A percentile compares a stretch with the other conserved stretches of the same genome.
Conservation (phyloP, 805 yeast species). For the Teunomyces atbi region DNA sequence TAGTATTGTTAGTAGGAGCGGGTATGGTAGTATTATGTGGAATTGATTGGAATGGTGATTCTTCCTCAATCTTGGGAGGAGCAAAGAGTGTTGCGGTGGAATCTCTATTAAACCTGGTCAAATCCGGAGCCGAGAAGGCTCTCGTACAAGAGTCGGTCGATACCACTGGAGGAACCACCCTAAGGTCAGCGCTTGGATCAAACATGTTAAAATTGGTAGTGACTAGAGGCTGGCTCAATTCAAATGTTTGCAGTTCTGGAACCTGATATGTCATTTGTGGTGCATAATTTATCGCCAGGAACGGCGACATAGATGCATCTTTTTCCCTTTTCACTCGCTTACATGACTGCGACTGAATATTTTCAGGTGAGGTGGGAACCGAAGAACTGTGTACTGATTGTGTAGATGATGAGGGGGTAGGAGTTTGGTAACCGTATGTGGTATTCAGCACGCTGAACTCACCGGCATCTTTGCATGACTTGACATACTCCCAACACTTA, state of each 20-base stretch:
- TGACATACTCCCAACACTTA: constrained; percentile 58
- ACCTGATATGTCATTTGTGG: constrained; percentile 5
- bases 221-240: constrained; percentile 9
- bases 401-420: constrained; percentile 7
- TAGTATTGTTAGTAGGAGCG: not conserved
- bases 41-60: not conserved
- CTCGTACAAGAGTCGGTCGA: constrained; percentile 5
- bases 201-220: constrained; percentile 13
- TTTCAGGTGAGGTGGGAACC: constrained; percentile 12
- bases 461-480: constrained; percentile 20
- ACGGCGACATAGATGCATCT: constrained; percentile 1
- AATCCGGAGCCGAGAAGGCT: constrained; percentile 19
- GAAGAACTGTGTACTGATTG: constrained; percentile 7
- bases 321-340: constrained; percentile 15
- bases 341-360: constrained; percentile 6
- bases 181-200: not conserved
- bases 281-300: constrained; percentile 9
- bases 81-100: constrained; percentile 10
- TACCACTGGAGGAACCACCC: not conserved
- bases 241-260: constrained; percentile 14
- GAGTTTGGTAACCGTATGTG: constrained; percentile 10
- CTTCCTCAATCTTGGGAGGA: constrained; percentile 6
- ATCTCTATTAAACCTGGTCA: constrained; percentile 9
- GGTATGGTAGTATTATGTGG: not conserved
- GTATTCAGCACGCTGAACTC: constrained; percentile 6